Evolutionary conservation across 139 green algal species (phyloP), one percentile per base, ranked within the genome.

Genomic region (Chara braunii): DNA sequence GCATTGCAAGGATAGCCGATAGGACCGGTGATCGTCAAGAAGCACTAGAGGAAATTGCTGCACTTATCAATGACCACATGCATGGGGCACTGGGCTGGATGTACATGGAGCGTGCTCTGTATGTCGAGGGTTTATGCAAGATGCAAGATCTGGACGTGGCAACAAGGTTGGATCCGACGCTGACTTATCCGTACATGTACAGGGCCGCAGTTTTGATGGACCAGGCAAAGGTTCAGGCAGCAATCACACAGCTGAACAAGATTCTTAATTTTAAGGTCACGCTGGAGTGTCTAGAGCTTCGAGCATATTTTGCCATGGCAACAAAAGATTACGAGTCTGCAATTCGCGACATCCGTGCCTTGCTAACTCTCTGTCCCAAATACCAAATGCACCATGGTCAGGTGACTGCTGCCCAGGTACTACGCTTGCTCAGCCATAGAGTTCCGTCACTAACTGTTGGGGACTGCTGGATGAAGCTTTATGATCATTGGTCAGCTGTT

Each of bases 121-220:
- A 26, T 18, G 18, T 48, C 40, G 40, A 18, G 18, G 40, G 18
- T 18, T 26, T 18, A 18, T 18, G 18, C 40, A 18, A 18, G 40
- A 48, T 48, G 40, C 18, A 18, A 18, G 40, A 48, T 18, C 18
- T 48, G 40, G 40, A 48, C 40, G 40, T 18, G 40, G 40, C 40
- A 18, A 26, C 40, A 18, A 18, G 37, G 50, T 26, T 58, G 24
- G 11, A 12, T 26, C 50, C 50, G 24, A 58, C 50, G 50, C 50
- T 58, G 11, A 58, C 11, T 23, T 58, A 58, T 26, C 50, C 50
- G 50, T 58, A 58, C 50, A 58, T 51, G 50, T 11, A 36, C 11
- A 12, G 50, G 24, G 50, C 50, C 28, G 12, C 50, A 30, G 24
- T 11, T 11, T 26, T 58, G 11, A 11, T 58, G 50, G 12, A 58